Evolutionary conservation across 768 basidiomycete genomes (phyloP), one percentile per base, ranked within the genome.

Genomic region (Hygrocybe coccinea): DNA sequence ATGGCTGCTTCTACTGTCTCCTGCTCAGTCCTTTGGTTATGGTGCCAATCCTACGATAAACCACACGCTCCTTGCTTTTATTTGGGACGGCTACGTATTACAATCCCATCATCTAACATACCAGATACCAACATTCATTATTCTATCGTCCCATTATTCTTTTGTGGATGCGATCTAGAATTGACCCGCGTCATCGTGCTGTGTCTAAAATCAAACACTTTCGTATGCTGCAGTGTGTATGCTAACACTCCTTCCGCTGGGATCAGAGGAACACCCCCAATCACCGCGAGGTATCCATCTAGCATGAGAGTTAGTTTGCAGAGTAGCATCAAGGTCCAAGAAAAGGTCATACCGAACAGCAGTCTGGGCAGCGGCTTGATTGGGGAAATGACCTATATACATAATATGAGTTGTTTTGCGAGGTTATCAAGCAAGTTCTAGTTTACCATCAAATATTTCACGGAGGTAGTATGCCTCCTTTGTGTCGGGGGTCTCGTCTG

Each of bases 381-480:
- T 81, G 1, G 92, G 90, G 83, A 93, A 99, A 49, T 89, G 75
- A 59, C 78, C 89, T 90, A 8, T 90, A 8, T 54, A 49, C 59
- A 51, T 50, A 36, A 55, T 58, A 52, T 63, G 43, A 59, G 22
- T n/a, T 38, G n/a, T 19, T 43, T 17, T 22, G n/a, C n/a, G 22
- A 10, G 22, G 21, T 15, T 35, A 37, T 19, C 17, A 37, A 37
- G 15, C 19, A 14, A 25, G 35, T 39, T 19, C 58, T 15, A 41
- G 60, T 73, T 66, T 66, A 84, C 89, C 74, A 68, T 98, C 91
- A 65, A 99, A 99, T 52, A 92, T 80, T 55, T 98, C 88, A 54
- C 94, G 83, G 66, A 98, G 89, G 62, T 81, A 84, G 72, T 95
- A 98, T 0, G 91, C 97, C 72, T 99, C 97, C 71, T 98, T 98